Conservation (phyloP, 176 grass and related monocot species). For the Lolium perenne region DNA sequence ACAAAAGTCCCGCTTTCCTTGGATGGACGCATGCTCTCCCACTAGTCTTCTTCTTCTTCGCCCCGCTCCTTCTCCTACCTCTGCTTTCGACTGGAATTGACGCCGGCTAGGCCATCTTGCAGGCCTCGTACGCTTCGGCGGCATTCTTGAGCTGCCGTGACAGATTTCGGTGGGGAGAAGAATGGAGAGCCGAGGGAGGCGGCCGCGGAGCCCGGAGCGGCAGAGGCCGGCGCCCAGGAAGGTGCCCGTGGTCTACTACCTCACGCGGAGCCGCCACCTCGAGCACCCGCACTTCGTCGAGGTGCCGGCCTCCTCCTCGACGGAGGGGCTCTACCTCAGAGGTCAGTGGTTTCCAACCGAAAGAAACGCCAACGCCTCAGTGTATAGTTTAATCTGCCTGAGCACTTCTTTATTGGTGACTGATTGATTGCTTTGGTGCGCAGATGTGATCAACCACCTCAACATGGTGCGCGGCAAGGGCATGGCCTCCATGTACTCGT, state of each 20-base stretch:
- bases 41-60: neutral
- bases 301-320: constrained; percentile 71
- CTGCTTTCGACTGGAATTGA: constrained; percentile 32
- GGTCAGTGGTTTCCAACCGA: constrained; percentile 38
- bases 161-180: neutral
- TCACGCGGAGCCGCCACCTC: constrained; percentile 91
- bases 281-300: constrained; percentile 99
- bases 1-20: neutral
- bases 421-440: neutral
- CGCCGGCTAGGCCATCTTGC: neutral
- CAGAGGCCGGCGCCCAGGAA: constrained; percentile 47
- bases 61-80: constrained; percentile 30
- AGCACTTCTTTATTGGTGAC: neutral
- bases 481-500: constrained; percentile 86
- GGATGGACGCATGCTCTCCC: neutral
- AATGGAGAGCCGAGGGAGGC: constrained; percentile 53
- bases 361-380: no score
- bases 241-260: constrained; percentile 94
- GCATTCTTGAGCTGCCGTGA: neutral
- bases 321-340: constrained; percentile 77
- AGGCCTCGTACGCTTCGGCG: neutral
- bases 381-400: no score
- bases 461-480: constrained; percentile 86
- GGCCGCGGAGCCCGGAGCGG: constrained; percentile 50
- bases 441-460: constrained; percentile 86